Base-by-base conservation (phyloP, 2,329 filamentous ascomycete species). In the Ceratocystis destructans region DNA sequence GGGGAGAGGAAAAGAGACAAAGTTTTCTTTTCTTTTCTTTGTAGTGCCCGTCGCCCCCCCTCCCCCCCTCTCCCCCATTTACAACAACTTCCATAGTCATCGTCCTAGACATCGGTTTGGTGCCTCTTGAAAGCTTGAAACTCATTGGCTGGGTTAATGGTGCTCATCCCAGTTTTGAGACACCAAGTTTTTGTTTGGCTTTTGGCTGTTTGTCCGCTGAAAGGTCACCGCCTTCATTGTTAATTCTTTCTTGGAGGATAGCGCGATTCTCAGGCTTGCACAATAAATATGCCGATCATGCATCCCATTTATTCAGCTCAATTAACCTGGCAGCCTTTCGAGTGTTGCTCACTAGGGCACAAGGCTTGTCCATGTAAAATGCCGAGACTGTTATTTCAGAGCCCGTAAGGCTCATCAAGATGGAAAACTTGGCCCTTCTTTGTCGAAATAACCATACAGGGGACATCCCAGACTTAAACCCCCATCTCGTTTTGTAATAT, bases 251-350 rank as follows among this genome's bases (percentile, higher is more conserved):
- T 53, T 53, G 12, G 25, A 22, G 20, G 25, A 53, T 25, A 28
- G 1, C 46, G 25, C 22, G 25, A 12, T 31, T n/a, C 53, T 31
- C 25, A 33, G 7, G 10, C 28, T 59, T 59, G 53, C 53, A 59
- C 28, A 59, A 59, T 33, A 59, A 59, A 59, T 59, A 59, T 59
- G 53, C 53, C 28, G 53, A 59, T 59, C 28, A 59, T 59, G 53
- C 7, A 59, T 59, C 53, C 53, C 53, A 59, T 17, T 59, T 59
- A 8, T 59, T 59, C 53, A 59, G 53, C 53, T 59, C 53, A 59
- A n/a, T 59, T 7, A 59, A 12, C 22, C 6, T 8, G 53, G 12
- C 28, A 8, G 7, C 25, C 7, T 17, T 15, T 59, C 20, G 53
- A 59, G 7, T 7, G 53, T 2, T 25, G 20, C 20, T 12, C 17